phyloP scores from a whole-genome alignment of 495 filamentous ascomycete species.

The Xylaria curta region DNA sequence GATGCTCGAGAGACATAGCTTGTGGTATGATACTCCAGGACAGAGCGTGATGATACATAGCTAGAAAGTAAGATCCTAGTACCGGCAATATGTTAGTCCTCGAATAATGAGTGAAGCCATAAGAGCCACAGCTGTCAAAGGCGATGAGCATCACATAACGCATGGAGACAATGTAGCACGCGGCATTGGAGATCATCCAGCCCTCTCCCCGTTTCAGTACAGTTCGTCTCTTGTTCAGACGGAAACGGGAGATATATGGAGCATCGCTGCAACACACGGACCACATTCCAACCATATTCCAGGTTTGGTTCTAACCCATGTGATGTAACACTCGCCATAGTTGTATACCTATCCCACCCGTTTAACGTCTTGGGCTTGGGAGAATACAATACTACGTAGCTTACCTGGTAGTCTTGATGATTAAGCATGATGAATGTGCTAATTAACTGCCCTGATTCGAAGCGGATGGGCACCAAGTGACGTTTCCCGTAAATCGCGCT shows the following conservation, averaged over 20 bases:
- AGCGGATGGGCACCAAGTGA: neutral
- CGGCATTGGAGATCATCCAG: neutral
- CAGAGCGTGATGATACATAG: neutral
- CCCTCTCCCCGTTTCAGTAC: slow-evolving; percentile 8
- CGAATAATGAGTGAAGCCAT: neutral
- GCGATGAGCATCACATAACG: neutral
- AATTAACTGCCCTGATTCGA: neutral
- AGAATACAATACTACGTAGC: neutral
- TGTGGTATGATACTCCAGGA: neutral
- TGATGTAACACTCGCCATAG: slow-evolving; percentile 6
- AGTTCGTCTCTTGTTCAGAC: neutral
- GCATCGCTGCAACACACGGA: slow-evolving; percentile 20
- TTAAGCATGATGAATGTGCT: neutral
- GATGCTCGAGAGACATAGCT: neutral
- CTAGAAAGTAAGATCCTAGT: neutral
- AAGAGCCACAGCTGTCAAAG: neutral
- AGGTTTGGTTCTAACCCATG: slow-evolving; percentile 4
- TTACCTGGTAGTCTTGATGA: neutral
- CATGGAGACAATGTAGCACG: neutral
- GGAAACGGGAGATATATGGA: slow-evolving; percentile 1
- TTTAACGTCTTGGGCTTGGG: neutral
- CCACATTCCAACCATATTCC: neutral
- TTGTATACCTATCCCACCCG: neutral
- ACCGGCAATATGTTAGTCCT: neutral
- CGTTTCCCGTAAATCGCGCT: slow-evolving; percentile 14